Percentiles rank a stretch among this genome's conserved stretches.
These are phyloP conservation scores for Backusella circina DNA, from an alignment of 192 early-diverging fungal genomes.

Conservation along the genomic window DNA sequence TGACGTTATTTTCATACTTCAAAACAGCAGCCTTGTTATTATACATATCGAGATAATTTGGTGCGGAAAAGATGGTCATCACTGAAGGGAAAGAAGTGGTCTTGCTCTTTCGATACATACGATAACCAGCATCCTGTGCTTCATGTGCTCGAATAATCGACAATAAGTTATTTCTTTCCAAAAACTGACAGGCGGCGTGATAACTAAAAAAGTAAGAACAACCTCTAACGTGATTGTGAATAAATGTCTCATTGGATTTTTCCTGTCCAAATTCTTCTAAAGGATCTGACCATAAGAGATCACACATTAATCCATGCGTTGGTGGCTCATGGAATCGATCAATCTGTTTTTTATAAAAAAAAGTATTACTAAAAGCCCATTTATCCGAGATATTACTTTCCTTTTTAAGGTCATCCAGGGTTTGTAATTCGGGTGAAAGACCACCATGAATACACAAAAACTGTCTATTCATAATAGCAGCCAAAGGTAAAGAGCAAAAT, in stretches of 20 bases:
- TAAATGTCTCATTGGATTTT: conserved; percentile 81
- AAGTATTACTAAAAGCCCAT: conserved; percentile 7
- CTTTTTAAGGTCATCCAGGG: conserved; percentile 81
- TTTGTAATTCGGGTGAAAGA: conserved; percentile 87
- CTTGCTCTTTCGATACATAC: conserved; percentile 96
- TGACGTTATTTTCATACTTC: conserved; percentile 99
- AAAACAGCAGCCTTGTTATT: conserved; percentile 99
- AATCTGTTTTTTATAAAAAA: conserved; percentile 47
- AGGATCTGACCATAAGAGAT: conserved; percentile 94
- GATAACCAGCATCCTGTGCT: conserved; percentile 93
- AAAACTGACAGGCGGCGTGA: conserved; percentile 86
- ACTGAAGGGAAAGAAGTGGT: conserved; percentile 96
- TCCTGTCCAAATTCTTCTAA: conserved; percentile 97
- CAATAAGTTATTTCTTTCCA: conserved; percentile 91
- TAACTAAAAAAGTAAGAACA: conserved; percentile 96
- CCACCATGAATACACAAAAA: conserved; percentile 97
- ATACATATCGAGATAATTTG: conserved; percentile 97
- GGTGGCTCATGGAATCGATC: conserved; percentile 92
- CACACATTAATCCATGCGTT: conserved; percentile 93
- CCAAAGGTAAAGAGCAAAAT: conserved; percentile 89
- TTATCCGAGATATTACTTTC: neutral
- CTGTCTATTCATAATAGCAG: conserved; percentile 92
- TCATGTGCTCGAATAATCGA: conserved; percentile 98
- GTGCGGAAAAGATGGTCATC: conserved; percentile 97
- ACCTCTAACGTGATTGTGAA: conserved; percentile 91